A percentile compares a stretch with the other conserved stretches of the same genome.
These are phyloP conservation scores for Elasticomyces elasticus DNA, from an alignment of 495 filamentous ascomycete genomes.

Conservation along the genomic window DNA sequence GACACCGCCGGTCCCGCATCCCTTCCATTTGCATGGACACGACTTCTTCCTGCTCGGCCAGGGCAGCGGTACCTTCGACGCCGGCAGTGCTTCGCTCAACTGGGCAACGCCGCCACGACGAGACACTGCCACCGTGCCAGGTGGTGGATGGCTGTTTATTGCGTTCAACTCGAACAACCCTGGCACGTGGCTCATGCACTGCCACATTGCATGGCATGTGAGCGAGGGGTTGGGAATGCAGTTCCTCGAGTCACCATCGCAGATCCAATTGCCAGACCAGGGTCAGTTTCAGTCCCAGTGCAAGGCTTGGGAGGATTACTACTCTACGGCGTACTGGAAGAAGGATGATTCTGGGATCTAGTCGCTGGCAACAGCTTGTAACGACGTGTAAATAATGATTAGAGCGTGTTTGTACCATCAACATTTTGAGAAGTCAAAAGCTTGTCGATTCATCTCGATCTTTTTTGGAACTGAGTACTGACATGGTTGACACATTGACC, in stretches of 20 bases:
- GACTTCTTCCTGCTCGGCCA: slow-evolving; percentile 33
- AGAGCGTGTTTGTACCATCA: too few species aligned
- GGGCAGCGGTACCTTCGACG: slow-evolving; percentile 12
- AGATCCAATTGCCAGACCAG: slow-evolving; percentile 6
- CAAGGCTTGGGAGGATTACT: slow-evolving; percentile 14
- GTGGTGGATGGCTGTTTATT: slow-evolving; percentile 28
- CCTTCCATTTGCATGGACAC: slow-evolving; percentile 37
- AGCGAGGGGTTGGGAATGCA: slow-evolving; percentile 28
- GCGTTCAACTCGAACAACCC: slow-evolving; percentile 33
- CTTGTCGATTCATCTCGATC: too few species aligned
- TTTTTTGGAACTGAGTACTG: too few species aligned
- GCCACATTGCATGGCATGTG: slow-evolving; percentile 25
- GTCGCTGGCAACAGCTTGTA: neutral
- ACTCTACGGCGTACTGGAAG: slow-evolving; percentile 10
- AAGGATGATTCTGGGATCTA: slow-evolving; percentile 23
- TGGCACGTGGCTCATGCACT: slow-evolving; percentile 17
- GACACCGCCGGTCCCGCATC: slow-evolving; percentile 27
- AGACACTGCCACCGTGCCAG: slow-evolving; percentile 30
- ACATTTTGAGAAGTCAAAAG: too few species aligned
- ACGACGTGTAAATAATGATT: too few species aligned
- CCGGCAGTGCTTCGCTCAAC: slow-evolving; percentile 20
- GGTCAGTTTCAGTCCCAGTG: slow-evolving; percentile 5
- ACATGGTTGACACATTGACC: too few species aligned
- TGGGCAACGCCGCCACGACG: slow-evolving; percentile 28
- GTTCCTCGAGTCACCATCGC: slow-evolving; percentile 26